Conservation (phyloP, 2,329 filamentous ascomycete species). For the Aspergillus caelatus region DNA sequence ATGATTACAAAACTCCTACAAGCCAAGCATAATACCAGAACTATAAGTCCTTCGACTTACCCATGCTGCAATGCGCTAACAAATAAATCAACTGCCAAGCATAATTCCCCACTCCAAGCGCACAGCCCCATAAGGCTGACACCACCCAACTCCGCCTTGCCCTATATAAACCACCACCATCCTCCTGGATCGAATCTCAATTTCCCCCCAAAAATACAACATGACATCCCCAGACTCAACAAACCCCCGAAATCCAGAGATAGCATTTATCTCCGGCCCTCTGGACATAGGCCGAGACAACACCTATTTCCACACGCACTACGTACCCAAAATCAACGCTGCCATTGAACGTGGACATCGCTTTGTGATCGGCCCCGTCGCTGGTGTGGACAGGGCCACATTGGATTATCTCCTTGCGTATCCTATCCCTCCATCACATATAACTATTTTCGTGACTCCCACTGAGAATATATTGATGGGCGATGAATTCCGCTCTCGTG, state of each 20-base stretch:
- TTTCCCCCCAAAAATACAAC: neutral
- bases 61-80: accelerated
- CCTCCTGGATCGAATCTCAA: neutral
- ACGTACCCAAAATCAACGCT: slow-evolving; percentile 23
- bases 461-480: slow-evolving; percentile 28
- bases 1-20: accelerated
- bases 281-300: slow-evolving; percentile 27
- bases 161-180: neutral
- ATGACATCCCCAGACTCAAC: neutral
- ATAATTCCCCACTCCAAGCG: neutral
- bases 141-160: neutral
- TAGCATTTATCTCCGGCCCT: slow-evolving; percentile 38
- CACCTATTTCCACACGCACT: slow-evolving; percentile 35
- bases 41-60: neutral
- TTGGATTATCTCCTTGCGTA: slow-evolving; percentile 30
- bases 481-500: slow-evolving; percentile 11
- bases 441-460: slow-evolving; percentile 28
- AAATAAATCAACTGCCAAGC: neutral
- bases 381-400: slow-evolving; percentile 31
- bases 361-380: slow-evolving; percentile 29
- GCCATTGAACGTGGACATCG: slow-evolving; percentile 23
- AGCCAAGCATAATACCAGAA: accelerated
- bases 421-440: slow-evolving; percentile 20
- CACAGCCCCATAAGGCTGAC: neutral
- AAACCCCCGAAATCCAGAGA: neutral